Base-by-base conservation (phyloP, 306 rosid genomes). In the Casuarina glauca region DNA sequence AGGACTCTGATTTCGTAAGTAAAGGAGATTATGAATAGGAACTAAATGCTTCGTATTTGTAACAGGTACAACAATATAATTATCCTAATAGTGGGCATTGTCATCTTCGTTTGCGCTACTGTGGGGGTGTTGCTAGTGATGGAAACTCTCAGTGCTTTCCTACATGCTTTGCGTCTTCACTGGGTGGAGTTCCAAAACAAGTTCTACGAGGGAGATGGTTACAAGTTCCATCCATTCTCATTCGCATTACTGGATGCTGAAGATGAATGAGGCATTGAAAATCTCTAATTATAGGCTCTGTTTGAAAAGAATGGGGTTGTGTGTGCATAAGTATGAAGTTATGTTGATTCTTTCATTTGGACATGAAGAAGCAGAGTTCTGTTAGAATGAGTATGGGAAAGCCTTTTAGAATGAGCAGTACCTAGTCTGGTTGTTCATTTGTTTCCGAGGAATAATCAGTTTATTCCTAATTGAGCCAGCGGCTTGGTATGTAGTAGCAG, bases 141-240 rank as follows among this genome's bases (percentile, higher is more conserved):
- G 98, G 97, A 95, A 89, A 91, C 94, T 55, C 86, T 91, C 12
- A 93, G 99, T 70, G 97, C 99, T 78, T 95, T 95, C 93, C 91
- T 93, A 80, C 99, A 95, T 69, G 97, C 99, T 9, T 73, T 95
- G 84, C 94, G 97, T 41, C 99, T 93, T 86, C 99, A 93, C 82
- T 95, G 97, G 99, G 97, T 93, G 55, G 97, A 95, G 86, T 95
- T 93, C 74, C 99, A 93, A 77, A 93, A 93, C 89, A 95, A 93
- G 86, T 95, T 95, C 73, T 95, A 95, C 5, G 93, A 89, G 79
- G 99, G 97, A 79, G 96, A 93, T 68, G 99, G 97, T 50, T 89
- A 87, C 86, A 95, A 87, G 90, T 95, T 95, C 83, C 52, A 44
- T 41, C 99, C 99, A 3, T 93, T 84, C 84, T 85, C 97, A 69